Base-by-base conservation (phyloP, 164 flowering plant species). In the Echeveria elegans region DNA sequence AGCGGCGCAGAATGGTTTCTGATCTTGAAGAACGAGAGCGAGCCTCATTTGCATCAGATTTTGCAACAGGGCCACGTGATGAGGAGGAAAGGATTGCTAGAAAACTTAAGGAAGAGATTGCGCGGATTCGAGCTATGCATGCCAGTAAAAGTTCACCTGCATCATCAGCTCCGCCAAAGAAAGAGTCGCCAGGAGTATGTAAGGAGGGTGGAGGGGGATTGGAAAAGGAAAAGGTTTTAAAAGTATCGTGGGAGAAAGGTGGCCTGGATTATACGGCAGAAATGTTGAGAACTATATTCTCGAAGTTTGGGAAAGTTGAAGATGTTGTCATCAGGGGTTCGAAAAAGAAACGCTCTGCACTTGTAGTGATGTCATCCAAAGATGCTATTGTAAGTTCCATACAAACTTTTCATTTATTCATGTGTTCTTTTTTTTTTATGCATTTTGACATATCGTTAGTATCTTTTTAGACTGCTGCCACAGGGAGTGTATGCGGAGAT, bases 11-110 rank as follows among this genome's bases (percentile, higher is more conserved):
- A 68, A 88, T 94, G 96, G 81, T 86, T 73, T 80, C 86, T 6
- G 96, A 89, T 72, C 85, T 91, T 36, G 95, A 88, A 56, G 81
- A 77, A 37, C 77, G 91, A 66, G 96, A 91, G 76, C 79, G 85
- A 1, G 78, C 85, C 15, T 77, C 87, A 2, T 81, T 77, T 73
- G 81, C 81, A 18, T 72, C 72, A 1, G 90, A 86, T 56, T 73
- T 75, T 0, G 34, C 5, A 19, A 71, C 63, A 5, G 80, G 63
- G 72, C 80, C 80, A 0, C 77, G 77, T 8, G 78, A 76, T 6
- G 88, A 89, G 66, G 96, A 85, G 75, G 92, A 80, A 65, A 80
- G 73, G 36, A 89, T 89, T 58, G 73, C 79, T 2, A 82, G 78
- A 80, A 77, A 81, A 58, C 74, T 91, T 16, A 79, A 74, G 69